Conservation (phyloP, 768 basidiomycete genomes). For the Clavulina sp. region DNA sequence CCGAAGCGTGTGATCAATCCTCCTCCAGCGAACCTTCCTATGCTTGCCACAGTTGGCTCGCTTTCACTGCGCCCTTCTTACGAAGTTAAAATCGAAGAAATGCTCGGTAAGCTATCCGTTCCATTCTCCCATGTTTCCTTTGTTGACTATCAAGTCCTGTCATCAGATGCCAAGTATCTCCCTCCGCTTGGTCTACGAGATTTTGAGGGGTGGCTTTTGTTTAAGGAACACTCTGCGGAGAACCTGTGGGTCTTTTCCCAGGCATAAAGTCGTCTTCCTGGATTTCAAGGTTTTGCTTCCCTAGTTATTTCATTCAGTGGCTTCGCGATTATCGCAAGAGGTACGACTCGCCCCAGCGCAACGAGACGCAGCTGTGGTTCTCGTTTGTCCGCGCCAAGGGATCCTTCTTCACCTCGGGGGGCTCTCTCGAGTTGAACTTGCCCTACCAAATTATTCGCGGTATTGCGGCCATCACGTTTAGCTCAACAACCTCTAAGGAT, state of each 20-base stretch:
- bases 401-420: neutral
- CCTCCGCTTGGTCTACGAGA: conserved; percentile 6
- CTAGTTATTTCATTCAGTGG: neutral
- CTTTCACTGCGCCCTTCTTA: neutral
- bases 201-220: conserved; percentile 8
- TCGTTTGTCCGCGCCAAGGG: neutral
- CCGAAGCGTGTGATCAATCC: conserved; percentile 5
- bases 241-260: conserved; percentile 8
- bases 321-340: neutral
- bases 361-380: neutral
- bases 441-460: neutral
- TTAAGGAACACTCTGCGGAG: conserved; percentile 3
- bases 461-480: neutral
- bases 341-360: neutral
- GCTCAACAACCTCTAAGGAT: neutral
- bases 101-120: conserved; percentile 1
- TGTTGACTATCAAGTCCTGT: neutral
- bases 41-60: neutral
- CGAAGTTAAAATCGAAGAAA: conserved; percentile 3
- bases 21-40: conserved; percentile 3
- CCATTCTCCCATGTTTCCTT: neutral
- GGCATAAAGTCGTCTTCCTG: no score
- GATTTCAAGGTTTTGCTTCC: no score
- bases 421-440: neutral
- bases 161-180: conserved; percentile 4